Percentiles rank a stretch among this genome's conserved stretches.
These are phyloP conservation scores for Fomitiporia mediterranea DNA, from an alignment of 1,284 basidiomycete genomes.

Conservation along the genomic window DNA sequence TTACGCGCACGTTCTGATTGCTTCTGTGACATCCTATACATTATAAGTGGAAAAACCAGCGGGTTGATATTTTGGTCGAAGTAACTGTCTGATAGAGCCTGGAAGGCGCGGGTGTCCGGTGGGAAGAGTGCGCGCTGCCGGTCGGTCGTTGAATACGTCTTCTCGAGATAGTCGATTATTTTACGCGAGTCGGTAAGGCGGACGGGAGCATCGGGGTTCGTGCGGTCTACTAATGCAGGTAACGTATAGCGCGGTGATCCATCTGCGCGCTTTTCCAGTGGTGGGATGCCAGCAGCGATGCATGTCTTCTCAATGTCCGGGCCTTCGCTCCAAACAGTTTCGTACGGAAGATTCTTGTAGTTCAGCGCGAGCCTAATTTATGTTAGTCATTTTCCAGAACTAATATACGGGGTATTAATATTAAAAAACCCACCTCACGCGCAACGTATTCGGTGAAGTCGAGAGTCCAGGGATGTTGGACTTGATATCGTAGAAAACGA, in stretches of 20 bases:
- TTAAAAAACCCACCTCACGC: constrained; percentile 2
- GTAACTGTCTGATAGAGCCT: background rate
- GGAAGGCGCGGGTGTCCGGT: constrained; percentile 1
- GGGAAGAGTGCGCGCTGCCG: constrained; percentile 1
- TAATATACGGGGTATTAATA: too few species aligned
- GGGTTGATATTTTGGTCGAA: background rate
- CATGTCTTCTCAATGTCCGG: constrained; percentile 35
- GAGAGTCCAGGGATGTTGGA: background rate
- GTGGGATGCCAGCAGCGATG: constrained; percentile 31
- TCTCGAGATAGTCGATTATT: constrained; percentile 10
- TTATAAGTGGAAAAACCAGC: background rate
- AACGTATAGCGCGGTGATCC: constrained; percentile 34
- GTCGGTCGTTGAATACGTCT: constrained; percentile 4
- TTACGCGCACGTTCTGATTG: background rate
- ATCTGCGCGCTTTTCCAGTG: constrained; percentile 28
- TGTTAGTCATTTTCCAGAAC: background rate
- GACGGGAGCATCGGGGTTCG: constrained; percentile 3
- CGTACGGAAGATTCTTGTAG: constrained; percentile 38
- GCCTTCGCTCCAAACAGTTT: constrained; percentile 39
- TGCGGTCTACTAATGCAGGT: constrained; percentile 30
- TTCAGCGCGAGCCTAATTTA: constrained; percentile 33
- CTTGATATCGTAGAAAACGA: constrained; percentile 10
- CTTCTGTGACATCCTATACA: background rate
- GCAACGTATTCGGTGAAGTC: constrained; percentile 1
- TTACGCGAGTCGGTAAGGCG: constrained; percentile 5